Evolutionary conservation across 1,139 yeast genomes (phyloP), one percentile per base, ranked within the genome.

Genomic region (Candida pseudoviswanathii): DNA sequence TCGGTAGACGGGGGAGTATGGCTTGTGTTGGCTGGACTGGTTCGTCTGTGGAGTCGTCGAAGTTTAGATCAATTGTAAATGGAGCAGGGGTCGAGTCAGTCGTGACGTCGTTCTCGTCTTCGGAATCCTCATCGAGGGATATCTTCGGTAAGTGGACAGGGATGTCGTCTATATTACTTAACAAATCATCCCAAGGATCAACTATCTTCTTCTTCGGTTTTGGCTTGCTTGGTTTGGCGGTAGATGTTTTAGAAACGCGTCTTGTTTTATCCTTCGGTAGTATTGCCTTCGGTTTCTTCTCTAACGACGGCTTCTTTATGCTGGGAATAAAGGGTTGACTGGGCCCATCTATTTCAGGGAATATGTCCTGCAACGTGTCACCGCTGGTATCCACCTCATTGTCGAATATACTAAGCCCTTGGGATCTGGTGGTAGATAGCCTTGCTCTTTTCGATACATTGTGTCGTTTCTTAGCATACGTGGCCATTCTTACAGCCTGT

Each of bases 101-200:
- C 21, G 33, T 33, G 7, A 29, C 37, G 9, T 34, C 40, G 21
- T 27, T 25, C 6, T 21, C 46, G 16, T 45, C 45, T 10, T 48
- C 47, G 16, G 40, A 34, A 7, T 40, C 46, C 4, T 46, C 51
- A 45, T 41, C 26, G n/a, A 43, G 25, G 5, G 48, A 26, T n/a
- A 49, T 42, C 45, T 51, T 39, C 16, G 33, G 22, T 21, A 41
- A 21, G 7, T 39, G 10, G 5, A 22, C 11, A 37, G 7, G 22
- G 24, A 11, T 31, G 3, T 37, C 45, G 8, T 52, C 53, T 10
- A 65, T 55, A 32, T 51, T 56, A 4, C 57, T 55, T 36, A 64
- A 63, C 16, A 66, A 53, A 33, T 49, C 51, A 25, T 58, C 55
- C 71, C 70, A 66, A 2, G 62, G 64, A 42, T 49, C 49, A 30